Evolutionary conservation across 1,139 yeast species (phyloP), one percentile per base, ranked within the genome.

Genomic region (Groenewaldozyma sp.): DNA sequence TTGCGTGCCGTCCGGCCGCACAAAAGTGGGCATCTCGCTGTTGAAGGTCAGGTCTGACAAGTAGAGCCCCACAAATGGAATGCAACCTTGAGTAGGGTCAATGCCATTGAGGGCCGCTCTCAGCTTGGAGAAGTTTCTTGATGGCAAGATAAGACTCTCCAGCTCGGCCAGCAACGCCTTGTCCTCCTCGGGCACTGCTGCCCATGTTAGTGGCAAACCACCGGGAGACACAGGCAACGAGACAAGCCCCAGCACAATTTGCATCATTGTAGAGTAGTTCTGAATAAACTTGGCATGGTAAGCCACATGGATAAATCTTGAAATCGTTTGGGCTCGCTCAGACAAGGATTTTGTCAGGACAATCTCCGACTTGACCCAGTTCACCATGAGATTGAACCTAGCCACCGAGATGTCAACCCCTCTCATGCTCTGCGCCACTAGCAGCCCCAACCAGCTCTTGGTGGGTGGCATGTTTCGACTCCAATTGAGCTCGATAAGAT

Each of bases 351-450:
- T 70, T 6, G 95, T 84, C 45, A 91, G 64, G 13, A 86, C 60
- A 40, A 91, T 74, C 61, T 91, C 95, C 1, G 95, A 83, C 32
- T 84, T 78, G 36, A 87, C 78, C 98, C 98, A 91, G 55, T 84
- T 84, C 4, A 84, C 71, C 48, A 84, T 81, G 41, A 91, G 65
- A 54, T 88, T 87, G 65, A 88, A 91, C 49, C 98, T 69, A 0
- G 94, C 73, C 39, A 87, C 79, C n/a, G 86, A 91, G 39, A 88
- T 63, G 51, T 84, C 86, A 24, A 86, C 78, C 0, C 96, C 95
- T 24, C 78, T 52, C 18, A 51, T 47, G 43, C 72, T 73, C 40
- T 77, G 77, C 49, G 77, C 75, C 1, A 81, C 74, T 37, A 88
- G 65, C 28, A 84, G 70, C 50, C 79, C 82, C 22, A 87, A 64